A percentile compares a stretch with the other conserved stretches of the same genome.
Conservation (phyloP, 108 stramenopile genomes). For the Fragilaria radians region DNA sequence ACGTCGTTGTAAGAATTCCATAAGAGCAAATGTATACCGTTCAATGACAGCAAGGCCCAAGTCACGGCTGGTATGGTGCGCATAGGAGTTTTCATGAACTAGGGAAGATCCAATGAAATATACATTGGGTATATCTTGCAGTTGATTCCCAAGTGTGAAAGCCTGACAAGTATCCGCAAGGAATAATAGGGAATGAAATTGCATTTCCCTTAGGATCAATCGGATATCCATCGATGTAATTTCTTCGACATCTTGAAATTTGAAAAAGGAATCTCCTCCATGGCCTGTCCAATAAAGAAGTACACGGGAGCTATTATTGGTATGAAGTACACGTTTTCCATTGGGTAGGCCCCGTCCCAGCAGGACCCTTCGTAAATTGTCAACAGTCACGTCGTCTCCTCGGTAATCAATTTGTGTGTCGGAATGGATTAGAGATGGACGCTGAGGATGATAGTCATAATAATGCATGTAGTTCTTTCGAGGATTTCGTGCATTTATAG, state of each 20-base stretch:
- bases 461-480: slow-evolving; percentile 62
- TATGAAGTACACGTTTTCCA: slow-evolving; percentile 9
- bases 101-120: slow-evolving; percentile 65
- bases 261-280: slow-evolving; percentile 95
- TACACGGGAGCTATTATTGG: slow-evolving; percentile 51
- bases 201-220: slow-evolving; percentile 60
- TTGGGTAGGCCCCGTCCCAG: slow-evolving; percentile 32
- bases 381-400: slow-evolving; percentile 91
- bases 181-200: slow-evolving; percentile 67
- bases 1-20: slow-evolving; percentile 16
- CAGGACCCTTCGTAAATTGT: slow-evolving; percentile 78
- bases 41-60: slow-evolving; percentile 69
- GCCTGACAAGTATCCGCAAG: slow-evolving; percentile 96
- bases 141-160: slow-evolving; percentile 68
- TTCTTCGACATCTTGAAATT: slow-evolving; percentile 96
- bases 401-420: slow-evolving; percentile 85
- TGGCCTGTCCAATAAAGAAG: slow-evolving; percentile 93
- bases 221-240: slow-evolving; percentile 74
- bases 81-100: slow-evolving; percentile 70
- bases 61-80: slow-evolving; percentile 46
- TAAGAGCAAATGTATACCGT: slow-evolving; percentile 55
- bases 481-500: slow-evolving; percentile 66
- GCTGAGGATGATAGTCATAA: slow-evolving; percentile 22
- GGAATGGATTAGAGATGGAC: slow-evolving; percentile 38
- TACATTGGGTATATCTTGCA: slow-evolving; percentile 53